A percentile compares a stretch with the other conserved stretches of the same genome.
phyloP scores from a whole-genome alignment of 2,329 filamentous ascomycete genomes.

The Polychaeton citri region DNA sequence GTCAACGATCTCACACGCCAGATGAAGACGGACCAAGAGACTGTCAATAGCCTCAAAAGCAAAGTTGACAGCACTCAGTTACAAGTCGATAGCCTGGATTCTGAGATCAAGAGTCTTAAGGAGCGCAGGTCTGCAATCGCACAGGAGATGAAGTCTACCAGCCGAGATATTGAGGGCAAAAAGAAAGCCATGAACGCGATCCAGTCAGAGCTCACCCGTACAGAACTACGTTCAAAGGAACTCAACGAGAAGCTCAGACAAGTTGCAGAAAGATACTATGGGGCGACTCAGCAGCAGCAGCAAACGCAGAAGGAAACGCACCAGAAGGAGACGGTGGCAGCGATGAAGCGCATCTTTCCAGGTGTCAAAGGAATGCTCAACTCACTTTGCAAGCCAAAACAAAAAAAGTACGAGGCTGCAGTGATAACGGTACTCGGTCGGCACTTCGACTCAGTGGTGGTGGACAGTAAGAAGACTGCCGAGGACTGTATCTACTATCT shows the following conservation, averaged over 20 bases:
- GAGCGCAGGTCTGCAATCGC: slow-evolving; percentile 55
- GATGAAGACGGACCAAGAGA: slow-evolving; percentile 81
- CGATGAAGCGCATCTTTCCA: slow-evolving; percentile 79
- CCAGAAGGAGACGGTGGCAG: slow-evolving; percentile 70
- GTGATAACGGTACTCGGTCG: slow-evolving; percentile 84
- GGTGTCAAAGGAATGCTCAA: slow-evolving; percentile 84
- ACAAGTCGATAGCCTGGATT: slow-evolving; percentile 58
- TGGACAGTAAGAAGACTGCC: slow-evolving; percentile 88
- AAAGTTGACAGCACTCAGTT: slow-evolving; percentile 71
- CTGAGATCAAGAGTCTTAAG: slow-evolving; percentile 54
- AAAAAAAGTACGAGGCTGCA: slow-evolving; percentile 91
- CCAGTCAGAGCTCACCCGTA: slow-evolving; percentile 68
- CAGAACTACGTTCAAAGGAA: slow-evolving; percentile 71
- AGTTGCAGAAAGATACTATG: slow-evolving; percentile 64
- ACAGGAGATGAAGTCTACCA: slow-evolving; percentile 47
- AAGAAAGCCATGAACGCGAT: slow-evolving; percentile 83
- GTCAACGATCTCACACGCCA: slow-evolving; percentile 80
- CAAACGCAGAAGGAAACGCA: slow-evolving; percentile 71
- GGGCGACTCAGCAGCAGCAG: slow-evolving; percentile 72
- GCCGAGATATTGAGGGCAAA: slow-evolving; percentile 68
- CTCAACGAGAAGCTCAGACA: slow-evolving; percentile 84
- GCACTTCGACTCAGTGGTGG: slow-evolving; percentile 87
- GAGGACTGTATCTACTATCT: slow-evolving; percentile 90
- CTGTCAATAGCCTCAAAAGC: slow-evolving; percentile 75
- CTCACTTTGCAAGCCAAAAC: slow-evolving; percentile 87